Percentiles rank a stretch among this genome's conserved stretches.
Evolutionary conservation across 2,329 filamentous ascomycete species (phyloP).

Genomic region (Exophiala calicioides): DNA sequence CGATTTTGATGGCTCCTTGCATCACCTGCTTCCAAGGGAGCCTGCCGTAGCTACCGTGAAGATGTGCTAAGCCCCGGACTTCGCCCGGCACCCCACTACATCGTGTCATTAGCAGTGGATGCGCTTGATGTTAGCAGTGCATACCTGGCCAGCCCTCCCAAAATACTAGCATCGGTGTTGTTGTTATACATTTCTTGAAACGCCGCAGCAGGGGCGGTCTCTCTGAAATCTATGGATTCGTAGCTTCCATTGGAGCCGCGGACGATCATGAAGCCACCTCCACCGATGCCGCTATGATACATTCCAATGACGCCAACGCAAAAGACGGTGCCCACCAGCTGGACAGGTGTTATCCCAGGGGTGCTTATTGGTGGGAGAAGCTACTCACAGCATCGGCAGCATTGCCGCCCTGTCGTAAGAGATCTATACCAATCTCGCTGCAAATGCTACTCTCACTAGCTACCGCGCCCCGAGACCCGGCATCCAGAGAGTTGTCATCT

Average conservation of each 20-base stretch:
- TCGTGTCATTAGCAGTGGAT: conserved; percentile 9
- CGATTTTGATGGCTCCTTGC: conserved; percentile 71
- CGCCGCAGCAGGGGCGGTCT: conserved; percentile 80
- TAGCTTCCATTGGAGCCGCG: conserved; percentile 72
- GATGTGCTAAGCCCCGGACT: conserved; percentile 73
- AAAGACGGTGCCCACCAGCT: conserved; percentile 70
- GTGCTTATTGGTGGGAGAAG: conserved; percentile 3
- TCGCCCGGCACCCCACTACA: conserved; percentile 58
- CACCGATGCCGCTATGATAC: conserved; percentile 80
- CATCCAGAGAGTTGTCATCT: conserved; percentile 17
- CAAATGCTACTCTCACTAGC: conserved; percentile 70
- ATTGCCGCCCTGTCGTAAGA: conserved; percentile 65
- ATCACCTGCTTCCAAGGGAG: conserved; percentile 73
- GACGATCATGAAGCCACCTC: conserved; percentile 87
- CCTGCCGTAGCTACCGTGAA: conserved; percentile 64
- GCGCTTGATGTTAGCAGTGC: conserved; percentile 7
- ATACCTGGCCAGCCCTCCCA: conserved; percentile 68
- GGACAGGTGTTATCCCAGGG: conserved; percentile 2
- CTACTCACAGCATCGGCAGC: conserved; percentile 68
- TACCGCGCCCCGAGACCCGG: conserved; percentile 59
- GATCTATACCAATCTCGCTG: conserved; percentile 66
- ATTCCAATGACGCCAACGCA: conserved; percentile 75
- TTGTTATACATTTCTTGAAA: conserved; percentile 81
- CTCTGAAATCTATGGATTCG: conserved; percentile 86
- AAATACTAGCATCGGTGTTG: conserved; percentile 66